These are phyloP conservation scores for Pterocarpus macrocarpus DNA, from an alignment of 306 rosid genomes.

Conservation along the genomic window DNA sequence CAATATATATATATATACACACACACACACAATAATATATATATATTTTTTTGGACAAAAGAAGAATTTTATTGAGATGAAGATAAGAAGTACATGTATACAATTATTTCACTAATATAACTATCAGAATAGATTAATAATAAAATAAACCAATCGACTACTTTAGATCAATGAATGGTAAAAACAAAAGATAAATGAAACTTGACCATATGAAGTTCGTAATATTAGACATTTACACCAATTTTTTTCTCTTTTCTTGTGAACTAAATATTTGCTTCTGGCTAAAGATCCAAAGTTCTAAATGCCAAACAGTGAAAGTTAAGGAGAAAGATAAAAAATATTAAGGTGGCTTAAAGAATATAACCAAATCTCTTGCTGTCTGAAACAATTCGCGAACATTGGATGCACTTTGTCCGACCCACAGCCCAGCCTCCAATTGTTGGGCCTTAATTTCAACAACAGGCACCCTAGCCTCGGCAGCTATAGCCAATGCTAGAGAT, in stretches of 20 bases:
- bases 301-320: background rate
- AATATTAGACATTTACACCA: constrained; percentile 34
- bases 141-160: constrained; percentile 33
- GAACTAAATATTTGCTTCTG: constrained; percentile 26
- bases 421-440: constrained; percentile 94
- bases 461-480: constrained; percentile 98
- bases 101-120: constrained; percentile 24
- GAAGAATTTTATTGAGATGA: no score
- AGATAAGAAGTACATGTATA: background rate
- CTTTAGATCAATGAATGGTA: background rate
- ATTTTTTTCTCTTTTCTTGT: background rate
- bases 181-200: constrained; percentile 37
- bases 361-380: constrained; percentile 97
- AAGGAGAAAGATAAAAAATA: constrained; percentile 32
- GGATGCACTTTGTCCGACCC: constrained; percentile 99
- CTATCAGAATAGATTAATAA: constrained; percentile 28
- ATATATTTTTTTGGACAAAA: no score
- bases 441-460: constrained; percentile 89
- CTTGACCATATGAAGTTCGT: constrained; percentile 17
- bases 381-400: constrained; percentile 96
- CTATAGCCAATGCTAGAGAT: constrained; percentile 95
- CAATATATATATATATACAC: background rate
- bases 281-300: constrained; percentile 29
- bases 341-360: constrained; percentile 52
- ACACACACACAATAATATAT: no score